Conservation (phyloP, 1,284 basidiomycete species). For the Filobasidium uniguttulatum region DNA sequence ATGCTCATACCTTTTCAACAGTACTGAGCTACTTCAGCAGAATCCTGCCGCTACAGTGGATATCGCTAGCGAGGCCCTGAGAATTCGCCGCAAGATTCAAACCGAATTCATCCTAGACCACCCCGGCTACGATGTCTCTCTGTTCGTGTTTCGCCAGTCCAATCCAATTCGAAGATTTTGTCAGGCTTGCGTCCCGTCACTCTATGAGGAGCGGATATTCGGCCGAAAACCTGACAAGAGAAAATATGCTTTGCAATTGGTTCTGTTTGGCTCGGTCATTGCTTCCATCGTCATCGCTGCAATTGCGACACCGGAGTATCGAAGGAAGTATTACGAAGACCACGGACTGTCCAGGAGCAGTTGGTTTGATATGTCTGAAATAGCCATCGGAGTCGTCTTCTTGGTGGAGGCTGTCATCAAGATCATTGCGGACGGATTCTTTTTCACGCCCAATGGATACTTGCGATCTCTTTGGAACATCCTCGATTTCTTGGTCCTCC, state of each 20-base stretch:
- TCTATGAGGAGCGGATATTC: conserved; percentile 72
- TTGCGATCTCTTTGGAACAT: conserved; percentile 83
- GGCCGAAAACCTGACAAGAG: conserved; percentile 54
- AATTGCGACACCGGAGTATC: conserved; percentile 75
- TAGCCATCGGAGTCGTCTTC: conserved; percentile 50
- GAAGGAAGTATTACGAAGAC: conserved; percentile 52
- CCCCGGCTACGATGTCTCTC: conserved; percentile 78
- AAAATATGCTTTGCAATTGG: conserved; percentile 58
- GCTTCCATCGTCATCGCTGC: conserved; percentile 73
- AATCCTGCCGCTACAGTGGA: conserved; percentile 2
- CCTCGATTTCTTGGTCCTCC: conserved; percentile 76
- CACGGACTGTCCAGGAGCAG: conserved; percentile 52
- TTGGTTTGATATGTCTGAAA: conserved; percentile 83
- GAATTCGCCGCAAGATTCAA: conserved; percentile 65
- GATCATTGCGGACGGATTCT: conserved; percentile 79
- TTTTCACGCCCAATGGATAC: conserved; percentile 90
- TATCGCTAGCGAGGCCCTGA: conserved; percentile 42
- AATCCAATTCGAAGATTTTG: conserved; percentile 62
- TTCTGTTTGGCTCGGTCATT: conserved; percentile 64
- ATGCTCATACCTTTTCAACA: too few relatives aligned
- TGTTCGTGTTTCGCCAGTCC: conserved; percentile 79
- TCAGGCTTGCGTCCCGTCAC: conserved; percentile 70
- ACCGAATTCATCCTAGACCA: conserved; percentile 80
- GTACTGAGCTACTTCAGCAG: neutral
- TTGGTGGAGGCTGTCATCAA: conserved; percentile 76